A percentile compares a stretch with the other conserved stretches of the same genome.
These are phyloP conservation scores for Lasiodiplodia sp. DNA, from an alignment of 2,329 filamentous ascomycete species.

Conservation along the genomic window DNA sequence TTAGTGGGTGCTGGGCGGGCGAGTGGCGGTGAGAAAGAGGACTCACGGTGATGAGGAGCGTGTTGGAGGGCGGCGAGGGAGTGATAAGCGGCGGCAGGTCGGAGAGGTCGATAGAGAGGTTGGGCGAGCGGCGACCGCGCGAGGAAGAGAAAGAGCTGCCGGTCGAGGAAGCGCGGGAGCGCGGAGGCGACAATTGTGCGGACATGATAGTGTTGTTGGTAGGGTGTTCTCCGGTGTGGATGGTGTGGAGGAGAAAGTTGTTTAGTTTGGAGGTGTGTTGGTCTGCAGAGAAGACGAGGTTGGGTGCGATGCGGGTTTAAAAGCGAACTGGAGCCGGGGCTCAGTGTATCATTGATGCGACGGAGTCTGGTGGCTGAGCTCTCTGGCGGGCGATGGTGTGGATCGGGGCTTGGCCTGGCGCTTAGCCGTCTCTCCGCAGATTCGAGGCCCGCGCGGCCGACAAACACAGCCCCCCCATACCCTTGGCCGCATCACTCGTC, in stretches of 20 bases:
- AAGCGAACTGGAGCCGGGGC: background rate
- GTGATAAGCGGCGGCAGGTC: constrained; percentile 72
- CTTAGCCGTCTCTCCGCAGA: constrained; percentile 18
- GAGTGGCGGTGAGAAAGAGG: constrained; percentile 9
- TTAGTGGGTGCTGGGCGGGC: constrained; percentile 32
- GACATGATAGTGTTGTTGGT: constrained; percentile 37
- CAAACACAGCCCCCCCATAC: constrained; percentile 13
- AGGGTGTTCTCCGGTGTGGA: background rate
- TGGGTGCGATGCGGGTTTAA: background rate
- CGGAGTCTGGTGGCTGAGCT: constrained; percentile 17
- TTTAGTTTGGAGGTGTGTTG: background rate
- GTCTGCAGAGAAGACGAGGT: background rate
- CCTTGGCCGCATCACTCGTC: constrained; percentile 17
- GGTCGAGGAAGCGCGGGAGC: constrained; percentile 27
- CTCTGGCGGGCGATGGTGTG: background rate
- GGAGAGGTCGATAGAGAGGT: constrained; percentile 76
- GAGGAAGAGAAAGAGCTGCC: constrained; percentile 39
- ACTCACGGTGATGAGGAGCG: constrained; percentile 75
- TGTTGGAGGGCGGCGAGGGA: constrained; percentile 82
- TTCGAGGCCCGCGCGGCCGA: constrained; percentile 6
- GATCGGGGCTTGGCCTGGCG: background rate
- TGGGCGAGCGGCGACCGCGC: constrained; percentile 47
- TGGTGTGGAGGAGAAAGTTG: background rate
- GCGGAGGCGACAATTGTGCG: constrained; percentile 24
- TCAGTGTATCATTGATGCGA: background rate